These are phyloP conservation scores for Metschnikowia colocasiae DNA, from an alignment of 805 yeast species.

Conservation along the genomic window DNA sequence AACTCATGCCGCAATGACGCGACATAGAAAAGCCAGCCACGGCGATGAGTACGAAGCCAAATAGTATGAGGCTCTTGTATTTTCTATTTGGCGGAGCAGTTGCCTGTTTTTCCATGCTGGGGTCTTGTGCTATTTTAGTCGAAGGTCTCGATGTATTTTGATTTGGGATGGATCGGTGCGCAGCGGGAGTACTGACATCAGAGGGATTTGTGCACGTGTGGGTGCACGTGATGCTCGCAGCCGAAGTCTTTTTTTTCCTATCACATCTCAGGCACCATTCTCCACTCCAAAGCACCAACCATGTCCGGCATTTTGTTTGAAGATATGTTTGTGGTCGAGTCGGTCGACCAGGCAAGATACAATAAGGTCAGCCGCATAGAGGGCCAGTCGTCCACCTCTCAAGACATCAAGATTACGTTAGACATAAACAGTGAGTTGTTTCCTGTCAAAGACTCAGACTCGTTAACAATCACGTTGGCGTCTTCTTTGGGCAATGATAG, in stretches of 20 bases:
- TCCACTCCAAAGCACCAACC: conserved; percentile 9
- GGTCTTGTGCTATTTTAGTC: neutral
- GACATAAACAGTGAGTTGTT: conserved; percentile 91
- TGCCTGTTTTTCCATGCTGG: neutral
- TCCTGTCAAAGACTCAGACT: conserved; percentile 74
- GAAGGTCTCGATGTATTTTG: conserved; percentile 5
- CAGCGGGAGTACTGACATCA: neutral
- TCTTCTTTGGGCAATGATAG: conserved; percentile 58
- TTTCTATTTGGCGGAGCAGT: neutral
- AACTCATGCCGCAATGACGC: neutral
- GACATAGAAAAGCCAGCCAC: neutral
- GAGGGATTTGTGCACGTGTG: neutral
- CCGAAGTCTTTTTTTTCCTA: conserved; percentile 3
- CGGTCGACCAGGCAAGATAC: conserved; percentile 84
- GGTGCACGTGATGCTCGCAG: conserved; percentile 3
- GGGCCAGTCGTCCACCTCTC: conserved; percentile 79
- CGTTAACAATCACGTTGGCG: conserved; percentile 82
- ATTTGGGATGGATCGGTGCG: neutral
- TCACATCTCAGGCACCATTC: conserved; percentile 3
- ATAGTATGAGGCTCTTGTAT: neutral
- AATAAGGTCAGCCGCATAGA: conserved; percentile 88
- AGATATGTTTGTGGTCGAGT: conserved; percentile 82
- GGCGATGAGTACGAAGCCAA: neutral
- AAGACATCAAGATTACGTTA: conserved; percentile 75
- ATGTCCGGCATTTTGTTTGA: conserved; percentile 76